These are phyloP conservation scores for Neoarthrinium moseri DNA, from an alignment of 2,329 filamentous ascomycete genomes.

Conservation along the genomic window DNA sequence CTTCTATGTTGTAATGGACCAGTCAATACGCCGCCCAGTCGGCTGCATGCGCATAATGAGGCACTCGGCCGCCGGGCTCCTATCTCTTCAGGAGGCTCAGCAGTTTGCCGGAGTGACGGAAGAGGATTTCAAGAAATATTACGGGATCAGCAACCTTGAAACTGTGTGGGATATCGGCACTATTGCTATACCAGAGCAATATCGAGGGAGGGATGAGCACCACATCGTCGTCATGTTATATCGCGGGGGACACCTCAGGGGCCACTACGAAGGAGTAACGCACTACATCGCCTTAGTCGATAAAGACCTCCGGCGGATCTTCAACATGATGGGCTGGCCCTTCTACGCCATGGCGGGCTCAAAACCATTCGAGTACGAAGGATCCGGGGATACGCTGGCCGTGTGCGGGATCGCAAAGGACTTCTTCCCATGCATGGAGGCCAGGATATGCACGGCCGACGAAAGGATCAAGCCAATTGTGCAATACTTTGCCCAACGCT, in stretches of 20 bases:
- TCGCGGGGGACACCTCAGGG: slow-evolving; percentile 9
- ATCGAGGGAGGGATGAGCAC: slow-evolving; percentile 9
- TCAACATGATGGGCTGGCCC: slow-evolving; percentile 9
- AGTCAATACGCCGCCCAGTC: background rate
- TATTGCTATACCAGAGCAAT: slow-evolving; percentile 5
- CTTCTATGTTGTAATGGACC: slow-evolving; percentile 14
- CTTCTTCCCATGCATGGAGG: slow-evolving; percentile 6
- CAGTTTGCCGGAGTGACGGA: slow-evolving; percentile 3
- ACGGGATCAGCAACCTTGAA: slow-evolving; percentile 8
- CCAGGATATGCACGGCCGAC: background rate
- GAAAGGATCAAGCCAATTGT: slow-evolving; percentile 1
- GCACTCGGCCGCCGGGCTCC: slow-evolving; percentile 6
- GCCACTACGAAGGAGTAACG: slow-evolving; percentile 6
- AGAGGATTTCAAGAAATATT: slow-evolving; percentile 2
- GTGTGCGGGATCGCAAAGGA: slow-evolving; percentile 6
- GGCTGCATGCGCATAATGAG: slow-evolving; percentile 10
- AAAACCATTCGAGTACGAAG: slow-evolving; percentile 9
- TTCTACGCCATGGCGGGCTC: slow-evolving; percentile 10
- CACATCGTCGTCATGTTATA: slow-evolving; percentile 11
- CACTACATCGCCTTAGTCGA: slow-evolving; percentile 13
- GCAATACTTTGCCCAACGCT: slow-evolving; percentile 5
- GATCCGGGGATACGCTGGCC: slow-evolving; percentile 8
- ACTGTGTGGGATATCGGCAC: slow-evolving; percentile 13
- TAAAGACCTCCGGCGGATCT: slow-evolving; percentile 7
- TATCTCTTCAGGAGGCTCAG: slow-evolving; percentile 10